Evolutionary conservation across 108 stramenopile genomes (phyloP).

Genomic region (Fragilaria radians): DNA sequence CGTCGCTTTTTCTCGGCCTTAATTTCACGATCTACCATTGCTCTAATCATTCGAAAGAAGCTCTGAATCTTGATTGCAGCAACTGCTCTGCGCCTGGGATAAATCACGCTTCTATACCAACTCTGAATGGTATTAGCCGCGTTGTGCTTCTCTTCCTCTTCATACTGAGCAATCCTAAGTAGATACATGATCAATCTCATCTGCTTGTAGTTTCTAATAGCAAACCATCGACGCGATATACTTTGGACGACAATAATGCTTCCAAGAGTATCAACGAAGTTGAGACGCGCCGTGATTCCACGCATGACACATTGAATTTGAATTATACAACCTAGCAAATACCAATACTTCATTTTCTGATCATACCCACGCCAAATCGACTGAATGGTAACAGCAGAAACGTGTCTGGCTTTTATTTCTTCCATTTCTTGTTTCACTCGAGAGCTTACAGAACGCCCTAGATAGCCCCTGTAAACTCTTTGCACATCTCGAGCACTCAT

Average conservation of each 20-base stretch:
- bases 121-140: conserved; percentile 3
- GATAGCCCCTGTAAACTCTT: conserved; percentile 49
- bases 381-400: conserved; percentile 7
- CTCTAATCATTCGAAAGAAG: conserved; percentile 59
- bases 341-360: too few relatives aligned
- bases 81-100: neutral
- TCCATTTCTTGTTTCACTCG: neutral
- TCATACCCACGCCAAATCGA: too few relatives aligned
- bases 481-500: conserved; percentile 43
- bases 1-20: conserved; percentile 14
- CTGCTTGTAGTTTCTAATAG: too few relatives aligned
- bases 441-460: conserved; percentile 40
- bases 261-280: conserved; percentile 60
- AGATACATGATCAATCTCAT: too few relatives aligned
- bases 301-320: conserved; percentile 76
- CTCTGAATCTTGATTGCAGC: conserved; percentile 61
- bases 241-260: conserved; percentile 66
- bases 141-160: too few relatives aligned
- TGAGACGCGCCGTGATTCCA: conserved; percentile 56
- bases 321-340: too few relatives aligned
- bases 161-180: too few relatives aligned
- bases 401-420: neutral
- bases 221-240: conserved; percentile 54
- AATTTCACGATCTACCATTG: conserved; percentile 58
- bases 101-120: neutral